phyloP scores from a whole-genome alignment of 78 protist genomes.

The Diacronema lutheri region DNA sequence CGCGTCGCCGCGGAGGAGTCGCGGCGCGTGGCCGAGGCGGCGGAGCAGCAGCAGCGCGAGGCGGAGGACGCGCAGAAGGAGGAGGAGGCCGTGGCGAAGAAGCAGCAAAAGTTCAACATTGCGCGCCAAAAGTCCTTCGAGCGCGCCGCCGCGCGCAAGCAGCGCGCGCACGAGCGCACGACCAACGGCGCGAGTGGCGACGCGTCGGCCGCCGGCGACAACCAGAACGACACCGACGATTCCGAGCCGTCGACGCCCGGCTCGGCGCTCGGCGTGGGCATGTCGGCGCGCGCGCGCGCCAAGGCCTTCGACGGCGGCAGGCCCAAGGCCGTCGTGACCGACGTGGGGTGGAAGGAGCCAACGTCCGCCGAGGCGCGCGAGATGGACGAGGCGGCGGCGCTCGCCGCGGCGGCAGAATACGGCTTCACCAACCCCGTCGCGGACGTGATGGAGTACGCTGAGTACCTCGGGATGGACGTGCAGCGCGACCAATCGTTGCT shows the following conservation, averaged over 20 bases:
- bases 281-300: too few species aligned
- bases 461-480: slow-evolving; percentile 23
- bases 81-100: not conserved
- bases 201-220: too few species aligned
- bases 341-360: slow-evolving; percentile 19
- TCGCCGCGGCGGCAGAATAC: not conserved
- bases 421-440: slow-evolving; percentile 1
- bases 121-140: slow-evolving; percentile 19
- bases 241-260: too few species aligned
- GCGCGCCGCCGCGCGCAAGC: not conserved
- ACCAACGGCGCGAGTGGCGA: too few species aligned
- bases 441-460: slow-evolving; percentile 19
- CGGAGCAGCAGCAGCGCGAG: not conserved
- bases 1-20: not conserved
- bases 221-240: too few species aligned
- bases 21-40: not conserved
- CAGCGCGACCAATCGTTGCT: not conserved
- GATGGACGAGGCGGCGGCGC: too few species aligned
- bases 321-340: not conserved
- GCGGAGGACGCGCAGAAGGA: not conserved
- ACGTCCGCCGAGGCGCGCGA: too few species aligned
- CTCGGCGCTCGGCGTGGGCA: too few species aligned
- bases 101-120: not conserved
- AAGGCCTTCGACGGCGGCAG: too few species aligned
- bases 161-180: not conserved